Base-by-base conservation (phyloP, 1,284 basidiomycete genomes). In the Puccinia horiana region DNA sequence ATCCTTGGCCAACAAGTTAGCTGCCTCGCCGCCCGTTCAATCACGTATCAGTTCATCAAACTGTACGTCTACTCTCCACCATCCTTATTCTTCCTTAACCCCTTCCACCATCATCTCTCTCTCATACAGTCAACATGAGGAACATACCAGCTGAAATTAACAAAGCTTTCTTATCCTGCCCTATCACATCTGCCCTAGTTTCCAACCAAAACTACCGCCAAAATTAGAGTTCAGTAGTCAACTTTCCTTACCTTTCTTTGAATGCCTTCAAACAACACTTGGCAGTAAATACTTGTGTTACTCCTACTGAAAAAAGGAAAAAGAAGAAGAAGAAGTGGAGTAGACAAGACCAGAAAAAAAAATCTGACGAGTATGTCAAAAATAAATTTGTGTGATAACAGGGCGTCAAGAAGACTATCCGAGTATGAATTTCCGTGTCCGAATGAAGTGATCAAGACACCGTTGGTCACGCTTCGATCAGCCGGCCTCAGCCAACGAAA, bases 21-120 rank as follows among this genome's bases (percentile, higher is more conserved):
- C 0, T 96, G 93, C 93, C 88, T 93, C 44, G 95, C 95, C 3
- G 95, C 95, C 0, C 89, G 92, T 54, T 92, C 93, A 5, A 94
- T 97, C 77, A 91, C 90, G n/a, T 92, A 94, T 87, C 92, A 90
- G 82, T 97, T 98, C 86, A 89, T 91, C 61, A 89, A 92, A 56
- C 87, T 94, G 76, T 79, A 49, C 16, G 65, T 56, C 18, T 12
- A 4, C 32, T 61, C 32, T 32, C 29, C 16, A 32, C 8, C 18
- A 56, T 40, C 37, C 52, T 52, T 76, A 37, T 18, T 18, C 74
- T 52, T 37, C 52, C 26, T 76, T 23, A 12, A 35, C 32, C 26
- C 26, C 37, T 76, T 11, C 14, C 42, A 29, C 18, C n/a, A n/a
- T n/a, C n/a, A n/a, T n/a, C n/a, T n/a, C n/a, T n/a, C n/a, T n/a